Evolutionary conservation across 139 green algal species (phyloP).

Genomic region (Chlamydomonas sp.): DNA sequence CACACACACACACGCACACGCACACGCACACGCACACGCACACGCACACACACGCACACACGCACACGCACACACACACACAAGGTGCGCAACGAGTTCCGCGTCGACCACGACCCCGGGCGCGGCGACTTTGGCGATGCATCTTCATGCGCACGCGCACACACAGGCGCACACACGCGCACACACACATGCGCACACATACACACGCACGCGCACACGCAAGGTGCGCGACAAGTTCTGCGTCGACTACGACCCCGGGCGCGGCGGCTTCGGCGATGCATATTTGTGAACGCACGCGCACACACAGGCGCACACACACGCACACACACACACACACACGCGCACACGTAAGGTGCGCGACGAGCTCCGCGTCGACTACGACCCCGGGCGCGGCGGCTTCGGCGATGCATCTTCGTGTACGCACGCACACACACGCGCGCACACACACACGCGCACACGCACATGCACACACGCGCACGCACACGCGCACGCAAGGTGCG

Average conservation of each 20-base stretch:
- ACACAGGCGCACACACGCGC: neutral
- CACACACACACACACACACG: neutral
- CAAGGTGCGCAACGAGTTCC: conserved; percentile 93
- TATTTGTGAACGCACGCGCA: neutral
- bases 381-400: conserved; percentile 68
- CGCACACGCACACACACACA: conserved; percentile 35
- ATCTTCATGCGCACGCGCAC: neutral
- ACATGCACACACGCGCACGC: neutral
- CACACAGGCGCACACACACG: neutral
- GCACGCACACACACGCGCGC: neutral
- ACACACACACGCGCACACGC: neutral
- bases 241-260: conserved; percentile 81
- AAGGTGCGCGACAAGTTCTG: conserved; percentile 95
- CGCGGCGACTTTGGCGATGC: conserved; percentile 60
- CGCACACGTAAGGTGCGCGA: conserved; percentile 93
- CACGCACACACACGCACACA: neutral
- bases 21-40: neutral
- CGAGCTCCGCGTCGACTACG: conserved; percentile 91
- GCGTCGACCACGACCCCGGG: conserved; percentile 83
- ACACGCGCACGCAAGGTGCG: conserved; percentile 69
- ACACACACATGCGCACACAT: neutral
- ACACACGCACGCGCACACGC: neutral
- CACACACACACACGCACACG: neutral
- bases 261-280: conserved; percentile 68
- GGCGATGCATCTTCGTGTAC: neutral